Percentiles rank a stretch among this genome's conserved stretches.
Evolutionary conservation across 257 asterid species (phyloP).

Genomic region (Solanum dulcamara): DNA sequence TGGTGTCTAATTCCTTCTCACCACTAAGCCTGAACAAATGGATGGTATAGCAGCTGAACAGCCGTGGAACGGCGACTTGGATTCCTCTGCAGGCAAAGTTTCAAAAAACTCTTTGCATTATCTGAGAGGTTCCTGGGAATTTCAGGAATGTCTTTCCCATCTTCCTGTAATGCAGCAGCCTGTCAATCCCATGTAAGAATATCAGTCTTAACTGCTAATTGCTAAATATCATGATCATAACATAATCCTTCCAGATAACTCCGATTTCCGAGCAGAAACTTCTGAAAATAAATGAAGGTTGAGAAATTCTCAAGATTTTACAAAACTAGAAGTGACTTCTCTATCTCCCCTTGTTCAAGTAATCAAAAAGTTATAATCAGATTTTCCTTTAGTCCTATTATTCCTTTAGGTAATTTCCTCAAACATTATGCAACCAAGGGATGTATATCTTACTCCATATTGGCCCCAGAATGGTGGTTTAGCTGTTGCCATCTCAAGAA

Average conservation of each 20-base stretch:
- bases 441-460: constrained; percentile 31
- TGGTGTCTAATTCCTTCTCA: neutral
- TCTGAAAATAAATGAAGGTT: no score
- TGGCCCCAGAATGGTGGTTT: constrained; percentile 57
- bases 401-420: neutral
- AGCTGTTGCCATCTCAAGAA: constrained; percentile 67
- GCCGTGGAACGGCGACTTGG: constrained; percentile 51
- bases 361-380: neutral
- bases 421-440: neutral
- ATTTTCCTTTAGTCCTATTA: no score
- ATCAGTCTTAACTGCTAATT: neutral
- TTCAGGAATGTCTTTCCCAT: constrained; percentile 49
- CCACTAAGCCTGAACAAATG: constrained; percentile 16
- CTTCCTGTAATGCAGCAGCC: constrained; percentile 42
- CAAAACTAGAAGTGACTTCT: neutral
- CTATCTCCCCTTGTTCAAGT: neutral
- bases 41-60: constrained; percentile 41
- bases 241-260: neutral
- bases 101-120: constrained; percentile 40
- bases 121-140: constrained; percentile 51
- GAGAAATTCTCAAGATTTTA: neutral
- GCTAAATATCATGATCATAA: neutral
- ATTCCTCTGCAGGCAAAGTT: constrained; percentile 46
- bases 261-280: neutral
- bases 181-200: constrained; percentile 9